These are phyloP conservation scores for Malus hybrid DNA, from an alignment of 331 rosid species.

Conservation along the genomic window DNA sequence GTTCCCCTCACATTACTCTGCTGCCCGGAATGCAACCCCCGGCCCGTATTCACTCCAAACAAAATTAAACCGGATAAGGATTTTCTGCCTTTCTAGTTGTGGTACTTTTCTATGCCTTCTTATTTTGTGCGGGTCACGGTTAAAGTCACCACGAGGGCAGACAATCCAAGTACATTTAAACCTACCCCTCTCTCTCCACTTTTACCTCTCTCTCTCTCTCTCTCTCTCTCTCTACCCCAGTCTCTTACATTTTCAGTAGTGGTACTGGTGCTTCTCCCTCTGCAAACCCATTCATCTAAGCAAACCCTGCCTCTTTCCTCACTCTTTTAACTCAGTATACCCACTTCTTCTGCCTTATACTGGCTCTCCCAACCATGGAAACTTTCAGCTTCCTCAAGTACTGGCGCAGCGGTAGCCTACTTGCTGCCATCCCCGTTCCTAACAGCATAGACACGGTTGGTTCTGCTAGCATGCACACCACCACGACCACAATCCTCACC, in stretches of 20 bases:
- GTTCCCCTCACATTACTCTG: slow-evolving; percentile 21
- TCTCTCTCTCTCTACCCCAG: neutral
- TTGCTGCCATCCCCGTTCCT: neutral
- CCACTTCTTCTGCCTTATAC: slow-evolving; percentile 23
- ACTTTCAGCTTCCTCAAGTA: slow-evolving; percentile 93
- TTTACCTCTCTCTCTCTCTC: neutral
- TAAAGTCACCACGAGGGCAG: too few relatives aligned
- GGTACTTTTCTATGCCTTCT: too few relatives aligned
- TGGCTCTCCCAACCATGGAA: slow-evolving; percentile 99
- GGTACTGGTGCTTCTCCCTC: too few relatives aligned
- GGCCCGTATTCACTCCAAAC: slow-evolving; percentile 8
- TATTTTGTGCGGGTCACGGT: too few relatives aligned
- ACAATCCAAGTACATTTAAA: too few relatives aligned
- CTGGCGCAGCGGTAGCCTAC: slow-evolving; percentile 52
- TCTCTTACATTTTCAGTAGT: neutral
- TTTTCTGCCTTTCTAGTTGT: too few relatives aligned
- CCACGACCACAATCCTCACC: slow-evolving; percentile 33
- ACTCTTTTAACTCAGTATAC: neutral
- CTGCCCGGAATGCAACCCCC: slow-evolving; percentile 23
- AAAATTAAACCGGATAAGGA: neutral
- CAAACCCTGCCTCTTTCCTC: slow-evolving; percentile 5
- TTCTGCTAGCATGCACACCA: neutral
- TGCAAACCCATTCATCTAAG: slow-evolving; percentile 3
- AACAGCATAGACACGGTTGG: neutral
- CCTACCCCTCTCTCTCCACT: neutral